Base-by-base conservation (phyloP, 2,329 filamentous ascomycete genomes). In the Teratosphaeria viscida region DNA sequence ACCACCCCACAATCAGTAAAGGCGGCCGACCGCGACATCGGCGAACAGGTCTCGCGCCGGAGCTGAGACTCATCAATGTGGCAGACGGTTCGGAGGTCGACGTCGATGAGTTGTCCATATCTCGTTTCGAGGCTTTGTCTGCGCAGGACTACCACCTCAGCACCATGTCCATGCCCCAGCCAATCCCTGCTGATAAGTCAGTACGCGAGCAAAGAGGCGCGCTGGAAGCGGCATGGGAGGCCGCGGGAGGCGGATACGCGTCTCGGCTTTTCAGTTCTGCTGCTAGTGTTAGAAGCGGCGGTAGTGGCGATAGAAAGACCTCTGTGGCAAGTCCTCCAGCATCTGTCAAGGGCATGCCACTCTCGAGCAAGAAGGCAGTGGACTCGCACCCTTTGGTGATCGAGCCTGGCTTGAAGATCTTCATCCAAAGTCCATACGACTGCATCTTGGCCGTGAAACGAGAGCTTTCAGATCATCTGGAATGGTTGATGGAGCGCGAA, bases 401-500 rank as follows among this genome's bases (percentile, higher is more conserved):
- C 5, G 79, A 80, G 10, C 77, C 81, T 43, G 85, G 86, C 6
- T 78, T 86, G 65, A 89, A 97, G 69, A 88, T 99, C 16, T 96
- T 96, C 71, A 90, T 99, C 49, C 91, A 96, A 68, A 96, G 91
- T 67, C 94, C 94, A 0, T 99, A 95, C 70, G 94, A 99, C 74
- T 97, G 92, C 68, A 87, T 97, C n/a, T 78, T 96, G 58, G 90
- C 90, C 0, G 90, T 94, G 2, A 92, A 92, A 71, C 82, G 94
- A 65, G 92, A 96, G 68, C 79, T 95, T 16, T 79, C 85, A 3
- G 94, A 99, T 73, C 91, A 95, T 68, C 77, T 97, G 26, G 78
- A 81, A 7, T 99, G 92, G 92, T 79, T 97, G 14, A 72, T 95
- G 32, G 88, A 92, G 60, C 89, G 87, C 62, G 82, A 89, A 57